Evolutionary conservation across 495 filamentous ascomycete species (phyloP), one percentile per base, ranked within the genome.

Genomic region (Podospora tetraspora): DNA sequence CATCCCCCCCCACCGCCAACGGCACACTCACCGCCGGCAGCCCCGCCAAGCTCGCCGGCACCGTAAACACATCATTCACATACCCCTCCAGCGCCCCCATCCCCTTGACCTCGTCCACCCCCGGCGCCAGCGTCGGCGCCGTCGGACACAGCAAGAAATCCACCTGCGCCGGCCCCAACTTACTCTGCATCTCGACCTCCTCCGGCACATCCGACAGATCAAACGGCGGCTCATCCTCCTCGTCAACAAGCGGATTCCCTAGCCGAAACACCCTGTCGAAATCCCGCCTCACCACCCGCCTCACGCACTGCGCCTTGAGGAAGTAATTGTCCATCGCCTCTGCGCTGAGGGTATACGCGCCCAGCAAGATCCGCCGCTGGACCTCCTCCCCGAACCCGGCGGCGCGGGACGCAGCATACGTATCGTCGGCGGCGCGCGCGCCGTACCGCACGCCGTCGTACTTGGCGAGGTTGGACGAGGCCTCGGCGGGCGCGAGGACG

Each of bases 401-500:
- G 9, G 87, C 89, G 32, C 95, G 84, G 0, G 90, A 94, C 10
- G 81, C 80, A 3, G 93, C 86, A 73, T 92, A 99, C 6, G 73
- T 74, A 62, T 78, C 81, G 67, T 71, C 74, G 7, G 64, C 30
- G 16, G 73, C 70, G 25, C 87, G 85, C 58, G 78, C 82, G 3
- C 95, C 95, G 76, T 97, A 99, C 19, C 95, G 90, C 12, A 97
- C 85, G 9, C 96, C 95, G 73, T 99, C 95, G 76, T 97, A 99
- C 78, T 95, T 97, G 61, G 95, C 91, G n/a, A 99, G 86, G 69
- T 99, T 99, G 21, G 94, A 97, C 13, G 91, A 92, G 16, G 96
- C 96, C 80, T 99, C 95, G 13, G 95, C 93, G 0, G 96, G 92
- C 8, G 95, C 95, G 69, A 99, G 88, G 60, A 98, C 84, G 75